A percentile compares a stretch with the other conserved stretches of the same genome.
Conservation (phyloP, 163 green algal species). For the Scenedesmus sp. region DNA sequence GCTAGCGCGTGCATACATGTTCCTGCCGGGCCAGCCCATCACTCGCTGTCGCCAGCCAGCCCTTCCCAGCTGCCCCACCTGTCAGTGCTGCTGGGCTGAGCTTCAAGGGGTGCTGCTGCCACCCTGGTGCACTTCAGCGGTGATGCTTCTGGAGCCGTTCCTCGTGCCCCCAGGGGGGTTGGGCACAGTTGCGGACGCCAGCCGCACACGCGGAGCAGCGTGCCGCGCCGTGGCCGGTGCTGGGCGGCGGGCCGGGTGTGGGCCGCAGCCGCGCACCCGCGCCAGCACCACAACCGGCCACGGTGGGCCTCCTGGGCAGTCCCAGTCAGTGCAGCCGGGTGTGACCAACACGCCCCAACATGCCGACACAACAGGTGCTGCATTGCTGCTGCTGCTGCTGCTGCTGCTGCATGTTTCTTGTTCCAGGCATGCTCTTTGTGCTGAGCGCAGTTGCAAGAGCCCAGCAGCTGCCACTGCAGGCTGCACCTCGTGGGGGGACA, state of each 20-base stretch:
- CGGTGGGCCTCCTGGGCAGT: constrained; percentile 23
- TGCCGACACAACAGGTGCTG: background rate
- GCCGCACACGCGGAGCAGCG: background rate
- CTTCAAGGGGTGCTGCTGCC: constrained; percentile 6
- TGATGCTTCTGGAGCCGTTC: background rate
- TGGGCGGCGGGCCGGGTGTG: background rate
- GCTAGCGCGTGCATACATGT: no score
- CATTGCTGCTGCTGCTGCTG: background rate
- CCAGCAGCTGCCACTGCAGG: background rate
- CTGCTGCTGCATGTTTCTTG: background rate
- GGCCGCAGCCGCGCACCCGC: background rate
- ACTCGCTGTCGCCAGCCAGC: no score
- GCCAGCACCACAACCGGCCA: background rate
- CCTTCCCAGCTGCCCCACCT: background rate
- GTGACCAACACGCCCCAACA: constrained; percentile 2
- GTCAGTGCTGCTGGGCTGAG: constrained; percentile 9
- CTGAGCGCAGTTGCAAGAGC: background rate
- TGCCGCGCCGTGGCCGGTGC: constrained; percentile 8
- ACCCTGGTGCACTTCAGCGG: constrained; percentile 22
- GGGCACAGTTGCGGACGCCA: background rate
- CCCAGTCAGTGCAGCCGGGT: background rate
- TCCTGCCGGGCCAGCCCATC: background rate
- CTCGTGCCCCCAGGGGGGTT: background rate
- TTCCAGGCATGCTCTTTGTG: background rate
- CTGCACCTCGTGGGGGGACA: background rate